phyloP scores from a whole-genome alignment of 2,329 filamentous ascomycete species.

The Macrophomina pseudophaseolina region DNA sequence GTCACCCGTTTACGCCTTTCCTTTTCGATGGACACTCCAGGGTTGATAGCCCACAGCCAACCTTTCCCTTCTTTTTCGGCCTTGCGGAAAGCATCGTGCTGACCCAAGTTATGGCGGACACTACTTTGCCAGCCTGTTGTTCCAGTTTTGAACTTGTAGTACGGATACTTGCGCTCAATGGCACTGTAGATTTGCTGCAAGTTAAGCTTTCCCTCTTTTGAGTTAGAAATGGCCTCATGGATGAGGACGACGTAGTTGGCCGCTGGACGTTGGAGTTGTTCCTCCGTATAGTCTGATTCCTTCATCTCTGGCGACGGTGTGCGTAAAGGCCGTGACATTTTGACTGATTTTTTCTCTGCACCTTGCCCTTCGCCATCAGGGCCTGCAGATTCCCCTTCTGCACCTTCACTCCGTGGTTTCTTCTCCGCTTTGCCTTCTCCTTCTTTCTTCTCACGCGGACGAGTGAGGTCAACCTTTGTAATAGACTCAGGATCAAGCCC shows the following conservation, averaged over 20 bases:
- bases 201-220: constrained; percentile 62
- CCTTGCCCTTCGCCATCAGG: constrained; percentile 26
- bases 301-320: constrained; percentile 68
- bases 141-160: constrained; percentile 64
- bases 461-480: constrained; percentile 42
- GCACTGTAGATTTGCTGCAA: constrained; percentile 70
- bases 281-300: constrained; percentile 70
- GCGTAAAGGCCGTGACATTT: constrained; percentile 54
- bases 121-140: constrained; percentile 71
- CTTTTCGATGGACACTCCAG: constrained; percentile 64
- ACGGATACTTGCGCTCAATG: constrained; percentile 67
- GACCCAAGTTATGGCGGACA: constrained; percentile 67
- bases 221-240: constrained; percentile 65
- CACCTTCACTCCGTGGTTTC: constrained; percentile 32
- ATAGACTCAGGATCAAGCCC: constrained; percentile 43
- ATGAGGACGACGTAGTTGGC: constrained; percentile 69
- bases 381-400: constrained; percentile 36
- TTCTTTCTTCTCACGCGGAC: constrained; percentile 43
- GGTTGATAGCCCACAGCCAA: constrained; percentile 66
- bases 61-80: constrained; percentile 65
- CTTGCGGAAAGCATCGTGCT: constrained; percentile 65
- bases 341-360: constrained; percentile 54
- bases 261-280: constrained; percentile 72
- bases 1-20: constrained; percentile 59
- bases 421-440: constrained; percentile 38